Evolutionary conservation across 257 asterid species (phyloP), one percentile per base, ranked within the genome.

Genomic region (Linderniella brevidens): DNA sequence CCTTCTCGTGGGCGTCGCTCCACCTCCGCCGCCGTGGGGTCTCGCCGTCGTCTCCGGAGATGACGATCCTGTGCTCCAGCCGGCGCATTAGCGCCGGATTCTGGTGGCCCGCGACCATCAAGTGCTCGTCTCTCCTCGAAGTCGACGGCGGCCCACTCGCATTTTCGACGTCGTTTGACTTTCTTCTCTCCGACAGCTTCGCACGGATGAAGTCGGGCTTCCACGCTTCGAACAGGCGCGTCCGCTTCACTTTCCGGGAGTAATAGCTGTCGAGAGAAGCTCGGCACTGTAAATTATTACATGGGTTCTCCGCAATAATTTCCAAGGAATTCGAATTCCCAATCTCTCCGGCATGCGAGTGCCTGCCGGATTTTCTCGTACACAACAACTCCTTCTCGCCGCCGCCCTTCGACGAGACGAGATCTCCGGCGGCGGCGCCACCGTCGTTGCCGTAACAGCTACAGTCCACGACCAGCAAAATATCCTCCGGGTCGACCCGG

Each of bases 401-500:
- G n/a, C 53, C 54, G 13, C 38, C 43, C 8, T 13, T 38, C 45
- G 52, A 18, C 19, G 8, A 38, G 1, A 52, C 17, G 18, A 53
- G 49, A 25, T 58, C 55, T 19, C 52, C 17, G 12, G 56, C 60
- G 4, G 62, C 41, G 5, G 50, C 47, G 43, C 17, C 54, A 19
- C 56, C 52, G 45, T 61, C 57, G 47, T 48, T 25, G 32, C 32
- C n/a, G n/a, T n/a, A n/a, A n/a, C n/a, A n/a, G n/a, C 60, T 17
- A 1, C 48, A 47, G 48, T 44, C 20, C 20, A 55, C 54, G n/a
- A 80, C 51, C 3, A 78, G 62, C 46, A 73, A 68, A 14, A 80
- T 49, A 42, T 85, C 95, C 42, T 75, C 92, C 1, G 85, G 76
- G 55, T 77, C 74, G 60, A 85, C 93, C 38, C 77, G 68, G 61